Percentiles rank a stretch among this genome's conserved stretches.
Conservation (phyloP, 306 rosid species). For the Acacia acuminata region DNA sequence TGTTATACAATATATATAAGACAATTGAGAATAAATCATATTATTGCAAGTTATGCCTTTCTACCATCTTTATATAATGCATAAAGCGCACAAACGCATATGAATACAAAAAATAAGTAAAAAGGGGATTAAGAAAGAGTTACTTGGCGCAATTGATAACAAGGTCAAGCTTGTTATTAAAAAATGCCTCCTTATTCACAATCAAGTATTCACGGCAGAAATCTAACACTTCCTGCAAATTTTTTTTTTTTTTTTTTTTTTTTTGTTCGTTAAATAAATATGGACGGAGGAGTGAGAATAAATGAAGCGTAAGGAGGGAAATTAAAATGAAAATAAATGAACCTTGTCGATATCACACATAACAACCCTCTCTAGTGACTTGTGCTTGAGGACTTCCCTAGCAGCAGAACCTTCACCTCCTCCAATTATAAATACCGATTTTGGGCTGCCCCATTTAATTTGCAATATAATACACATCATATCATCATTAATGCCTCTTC, state of each 20-base stretch:
- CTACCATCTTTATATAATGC: too few species aligned
- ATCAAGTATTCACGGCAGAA: conserved; percentile 74
- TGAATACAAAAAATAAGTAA: neutral
- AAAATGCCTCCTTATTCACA: conserved; percentile 73
- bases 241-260: too few species aligned
- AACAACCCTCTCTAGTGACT: conserved; percentile 66
- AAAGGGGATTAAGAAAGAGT: neutral
- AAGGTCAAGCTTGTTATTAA: conserved; percentile 78
- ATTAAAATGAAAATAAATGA: neutral
- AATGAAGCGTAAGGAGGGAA: neutral
- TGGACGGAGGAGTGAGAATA: neutral
- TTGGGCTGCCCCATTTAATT: conserved; percentile 53
- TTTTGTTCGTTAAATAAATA: neutral
- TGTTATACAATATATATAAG: too few species aligned
- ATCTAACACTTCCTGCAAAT: conserved; percentile 86
- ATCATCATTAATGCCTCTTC: neutral
- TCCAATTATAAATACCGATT: conserved; percentile 83
- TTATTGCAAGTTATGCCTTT: too few species aligned
- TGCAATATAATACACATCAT: neutral
- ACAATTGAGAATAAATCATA: too few species aligned
- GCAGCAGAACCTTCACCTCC: conserved; percentile 99
- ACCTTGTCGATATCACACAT: conserved; percentile 98
- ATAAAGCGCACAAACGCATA: too few species aligned
- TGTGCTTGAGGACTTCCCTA: conserved; percentile 92
- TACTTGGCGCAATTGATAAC: conserved; percentile 52